These are phyloP conservation scores for Cladosporium sp. DNA, from an alignment of 2,329 filamentous ascomycete species.

Conservation along the genomic window DNA sequence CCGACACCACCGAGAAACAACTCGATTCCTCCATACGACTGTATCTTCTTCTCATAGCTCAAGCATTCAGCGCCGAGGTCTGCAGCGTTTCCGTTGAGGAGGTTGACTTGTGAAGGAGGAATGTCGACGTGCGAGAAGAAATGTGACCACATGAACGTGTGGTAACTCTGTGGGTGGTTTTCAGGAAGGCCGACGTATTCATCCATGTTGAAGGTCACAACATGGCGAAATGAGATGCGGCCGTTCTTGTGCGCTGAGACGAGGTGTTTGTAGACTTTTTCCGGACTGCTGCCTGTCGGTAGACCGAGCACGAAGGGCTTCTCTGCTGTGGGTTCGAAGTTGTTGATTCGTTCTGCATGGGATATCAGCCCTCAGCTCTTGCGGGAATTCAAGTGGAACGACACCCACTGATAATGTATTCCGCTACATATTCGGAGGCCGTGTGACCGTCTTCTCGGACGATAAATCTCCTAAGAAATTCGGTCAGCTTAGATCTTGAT, in stretches of 20 bases:
- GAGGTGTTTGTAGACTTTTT: conserved; percentile 70
- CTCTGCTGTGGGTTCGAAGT: conserved; percentile 65
- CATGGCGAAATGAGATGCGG: conserved; percentile 77
- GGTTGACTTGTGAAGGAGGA: conserved; percentile 74
- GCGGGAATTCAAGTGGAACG: conserved; percentile 6
- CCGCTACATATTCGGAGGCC: conserved; percentile 71
- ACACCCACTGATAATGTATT: conserved; percentile 66
- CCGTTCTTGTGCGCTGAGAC: conserved; percentile 66
- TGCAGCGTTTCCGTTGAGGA: conserved; percentile 73
- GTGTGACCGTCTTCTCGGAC: conserved; percentile 66
- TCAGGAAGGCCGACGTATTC: conserved; percentile 80
- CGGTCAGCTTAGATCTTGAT: not conserved
- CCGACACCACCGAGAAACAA: conserved; percentile 81
- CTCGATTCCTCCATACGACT: conserved; percentile 70
- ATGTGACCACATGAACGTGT: conserved; percentile 89
- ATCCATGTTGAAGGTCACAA: conserved; percentile 90
- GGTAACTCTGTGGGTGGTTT: conserved; percentile 79
- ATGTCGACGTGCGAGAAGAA: conserved; percentile 85
- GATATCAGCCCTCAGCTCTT: not conserved
- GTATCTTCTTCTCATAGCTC: conserved; percentile 73
- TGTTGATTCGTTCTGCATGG: conserved; percentile 64
- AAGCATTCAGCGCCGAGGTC: conserved; percentile 73
- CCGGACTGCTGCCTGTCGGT: conserved; percentile 75
- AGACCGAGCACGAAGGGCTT: conserved; percentile 78
- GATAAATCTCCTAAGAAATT: conserved; percentile 66